Conservation (phyloP, 495 filamentous ascomycete species). For the Xylaria sp. region DNA sequence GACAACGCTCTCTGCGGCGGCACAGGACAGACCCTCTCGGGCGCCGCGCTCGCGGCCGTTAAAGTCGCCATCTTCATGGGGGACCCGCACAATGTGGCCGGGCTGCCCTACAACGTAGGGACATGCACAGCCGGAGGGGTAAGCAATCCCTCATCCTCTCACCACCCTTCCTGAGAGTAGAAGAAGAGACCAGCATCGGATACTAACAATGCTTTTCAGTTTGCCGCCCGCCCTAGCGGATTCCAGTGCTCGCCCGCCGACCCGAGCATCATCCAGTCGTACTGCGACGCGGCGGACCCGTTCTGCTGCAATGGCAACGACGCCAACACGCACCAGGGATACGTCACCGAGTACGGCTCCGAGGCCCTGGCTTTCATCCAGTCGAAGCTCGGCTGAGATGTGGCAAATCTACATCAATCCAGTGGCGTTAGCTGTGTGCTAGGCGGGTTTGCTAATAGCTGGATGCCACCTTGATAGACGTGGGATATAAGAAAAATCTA, state of each 20-base stretch:
- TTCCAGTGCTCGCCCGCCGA: constrained; percentile 61
- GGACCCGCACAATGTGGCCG: constrained; percentile 60
- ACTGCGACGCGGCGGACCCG: constrained; percentile 68
- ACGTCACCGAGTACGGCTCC: constrained; percentile 58
- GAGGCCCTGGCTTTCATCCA: constrained; percentile 48
- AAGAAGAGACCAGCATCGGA: not conserved
- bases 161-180: not conserved
- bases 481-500: not conserved
- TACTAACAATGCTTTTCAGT: constrained; percentile 41
- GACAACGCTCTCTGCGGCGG: constrained; percentile 70
- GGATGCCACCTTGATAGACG: not conserved
- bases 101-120: constrained; percentile 66
- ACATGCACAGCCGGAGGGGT: constrained; percentile 64
- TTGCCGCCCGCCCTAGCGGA: constrained; percentile 62
- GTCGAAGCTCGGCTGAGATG: constrained; percentile 31
- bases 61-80: constrained; percentile 71
- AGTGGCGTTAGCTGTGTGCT: not conserved
- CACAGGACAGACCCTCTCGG: constrained; percentile 55
- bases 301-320: constrained; percentile 72
- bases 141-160: constrained; percentile 40
- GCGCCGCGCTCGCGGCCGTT: constrained; percentile 55
- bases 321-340: constrained; percentile 64
- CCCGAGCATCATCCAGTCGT: constrained; percentile 62
- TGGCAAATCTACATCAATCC: not conserved
- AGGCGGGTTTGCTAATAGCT: not conserved